Evolutionary conservation across 208 protist genomes (phyloP).

Genomic region (Leishmania martiniquensis): DNA sequence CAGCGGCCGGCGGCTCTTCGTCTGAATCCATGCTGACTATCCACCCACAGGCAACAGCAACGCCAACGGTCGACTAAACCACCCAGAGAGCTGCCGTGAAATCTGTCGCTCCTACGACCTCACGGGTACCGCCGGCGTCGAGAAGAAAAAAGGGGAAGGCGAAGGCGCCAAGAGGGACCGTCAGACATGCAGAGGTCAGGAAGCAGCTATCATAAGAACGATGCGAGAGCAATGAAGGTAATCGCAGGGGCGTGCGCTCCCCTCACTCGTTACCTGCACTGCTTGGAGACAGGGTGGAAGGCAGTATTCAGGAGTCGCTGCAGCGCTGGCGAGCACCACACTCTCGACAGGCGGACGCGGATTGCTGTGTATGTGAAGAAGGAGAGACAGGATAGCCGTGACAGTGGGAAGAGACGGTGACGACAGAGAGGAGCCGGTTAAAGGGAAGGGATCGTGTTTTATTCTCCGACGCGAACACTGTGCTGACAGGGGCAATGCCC

Average conservation of each 20-base stretch:
- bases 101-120: not conserved
- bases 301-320: not conserved
- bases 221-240: too few species aligned
- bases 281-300: not conserved
- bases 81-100: not conserved
- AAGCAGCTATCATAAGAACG: not conserved
- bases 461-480: not conserved
- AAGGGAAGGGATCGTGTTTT: not conserved
- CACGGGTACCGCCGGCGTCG: not conserved
- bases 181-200: slow-evolving; percentile 5
- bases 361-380: not conserved
- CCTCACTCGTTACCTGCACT: not conserved
- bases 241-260: too few species aligned
- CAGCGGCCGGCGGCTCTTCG: slow-evolving; percentile 23
- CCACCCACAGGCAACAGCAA: not conserved
- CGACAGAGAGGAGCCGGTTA: too few species aligned
- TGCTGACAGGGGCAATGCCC: not conserved
- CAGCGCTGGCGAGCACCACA: not conserved
- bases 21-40: slow-evolving; percentile 12
- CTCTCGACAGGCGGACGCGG: not conserved
- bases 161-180: too few species aligned
- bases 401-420: not conserved
- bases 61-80: not conserved
- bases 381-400: not conserved
- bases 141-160: not conserved